phyloP scores from a whole-genome alignment of 306 rosid genomes.

The Gastrolobium bilobum region DNA sequence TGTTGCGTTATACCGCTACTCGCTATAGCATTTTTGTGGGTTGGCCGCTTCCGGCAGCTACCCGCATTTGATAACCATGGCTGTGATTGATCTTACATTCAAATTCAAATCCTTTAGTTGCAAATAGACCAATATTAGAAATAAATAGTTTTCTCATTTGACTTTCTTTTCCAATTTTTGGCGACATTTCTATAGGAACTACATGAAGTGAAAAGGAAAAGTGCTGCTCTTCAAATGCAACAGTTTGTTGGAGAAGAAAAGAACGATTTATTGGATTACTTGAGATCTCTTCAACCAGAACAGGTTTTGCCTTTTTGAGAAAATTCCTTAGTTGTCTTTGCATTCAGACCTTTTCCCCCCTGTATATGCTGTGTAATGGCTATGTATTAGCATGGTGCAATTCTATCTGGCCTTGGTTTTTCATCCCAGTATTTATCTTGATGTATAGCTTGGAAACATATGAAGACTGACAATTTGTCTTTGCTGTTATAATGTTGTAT shows the following conservation, averaged over 20 bases:
- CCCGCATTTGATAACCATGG: neutral
- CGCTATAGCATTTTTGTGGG: too few relatives aligned
- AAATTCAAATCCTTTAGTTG: conserved; percentile 27
- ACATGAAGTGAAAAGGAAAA: conserved; percentile 83
- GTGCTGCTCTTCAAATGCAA: conserved; percentile 96
- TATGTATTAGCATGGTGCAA: conserved; percentile 4
- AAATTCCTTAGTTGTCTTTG: conserved; percentile 16
- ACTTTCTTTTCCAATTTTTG: conserved; percentile 17
- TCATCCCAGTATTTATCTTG: conserved; percentile 32
- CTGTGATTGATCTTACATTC: conserved; percentile 1
- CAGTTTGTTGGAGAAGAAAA: conserved; percentile 96
- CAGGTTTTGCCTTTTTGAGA: conserved; percentile 62
- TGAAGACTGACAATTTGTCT: neutral
- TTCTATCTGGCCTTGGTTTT: conserved; percentile 39
- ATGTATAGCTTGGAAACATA: conserved; percentile 32
- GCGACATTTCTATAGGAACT: conserved; percentile 72
- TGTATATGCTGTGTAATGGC: conserved; percentile 14
- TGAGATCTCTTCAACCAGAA: conserved; percentile 95
- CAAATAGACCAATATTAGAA: conserved; percentile 14
- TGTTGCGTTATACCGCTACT: too few relatives aligned
- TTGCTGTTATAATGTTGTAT: conserved; percentile 17
- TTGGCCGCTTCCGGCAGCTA: too few relatives aligned
- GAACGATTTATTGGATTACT: conserved; percentile 90
- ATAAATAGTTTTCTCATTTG: conserved; percentile 34
- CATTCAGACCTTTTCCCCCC: neutral